Evolutionary conservation across 2,329 filamentous ascomycete species (phyloP).

Genomic region (Cadophora sp.): DNA sequence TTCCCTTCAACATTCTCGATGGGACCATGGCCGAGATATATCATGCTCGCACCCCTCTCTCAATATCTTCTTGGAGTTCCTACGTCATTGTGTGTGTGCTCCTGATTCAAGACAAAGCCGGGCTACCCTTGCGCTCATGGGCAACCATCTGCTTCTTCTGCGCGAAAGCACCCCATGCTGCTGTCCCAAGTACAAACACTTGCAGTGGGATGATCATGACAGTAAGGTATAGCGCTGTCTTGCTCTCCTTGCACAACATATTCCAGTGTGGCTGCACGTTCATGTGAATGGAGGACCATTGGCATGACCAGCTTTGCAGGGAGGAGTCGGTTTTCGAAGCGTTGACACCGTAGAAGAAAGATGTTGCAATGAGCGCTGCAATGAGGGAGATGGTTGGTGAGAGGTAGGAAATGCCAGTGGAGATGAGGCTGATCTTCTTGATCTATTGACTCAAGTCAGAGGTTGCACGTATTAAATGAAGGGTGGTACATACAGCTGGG

Average conservation of each 20-base stretch:
- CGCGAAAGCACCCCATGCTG: constrained; percentile 53
- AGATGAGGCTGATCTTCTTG: constrained; percentile 43
- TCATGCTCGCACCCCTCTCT: background rate
- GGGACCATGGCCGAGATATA: background rate
- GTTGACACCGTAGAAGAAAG: constrained; percentile 64
- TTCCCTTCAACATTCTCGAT: background rate
- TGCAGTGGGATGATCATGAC: constrained; percentile 64
- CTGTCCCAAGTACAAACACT: constrained; percentile 54
- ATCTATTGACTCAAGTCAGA: constrained; percentile 46
- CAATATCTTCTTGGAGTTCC: background rate
- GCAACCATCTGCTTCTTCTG: constrained; percentile 48
- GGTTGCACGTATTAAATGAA: background rate
- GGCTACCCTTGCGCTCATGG: constrained; percentile 43
- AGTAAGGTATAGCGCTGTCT: constrained; percentile 59
- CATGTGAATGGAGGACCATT: constrained; percentile 63
- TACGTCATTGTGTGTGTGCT: background rate
- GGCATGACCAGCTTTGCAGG: constrained; percentile 67
- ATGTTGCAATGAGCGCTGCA: constrained; percentile 58
- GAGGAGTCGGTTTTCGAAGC: constrained; percentile 59
- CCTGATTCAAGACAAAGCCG: constrained; percentile 39
- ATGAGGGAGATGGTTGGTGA: constrained; percentile 52
- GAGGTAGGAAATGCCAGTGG: constrained; percentile 41
- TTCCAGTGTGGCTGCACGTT: constrained; percentile 58
- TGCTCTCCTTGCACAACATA: constrained; percentile 62
- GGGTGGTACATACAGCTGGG: constrained; percentile 52